A percentile compares a stretch with the other conserved stretches of the same genome.
Conservation (phyloP, 257 asterid genomes). For the Przewalskia tangutica region DNA sequence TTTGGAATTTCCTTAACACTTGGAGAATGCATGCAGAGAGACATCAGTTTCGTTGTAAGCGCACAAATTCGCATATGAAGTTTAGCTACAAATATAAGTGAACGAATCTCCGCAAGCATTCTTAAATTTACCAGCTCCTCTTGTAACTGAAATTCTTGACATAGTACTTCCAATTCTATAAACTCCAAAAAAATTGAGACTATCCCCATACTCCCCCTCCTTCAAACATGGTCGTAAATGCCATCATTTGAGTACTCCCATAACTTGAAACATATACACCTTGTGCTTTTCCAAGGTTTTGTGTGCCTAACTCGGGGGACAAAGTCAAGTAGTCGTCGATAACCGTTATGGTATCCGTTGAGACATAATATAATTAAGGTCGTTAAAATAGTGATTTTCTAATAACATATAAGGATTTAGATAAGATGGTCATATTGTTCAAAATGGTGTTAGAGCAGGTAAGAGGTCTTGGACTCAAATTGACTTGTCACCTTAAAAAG, state of each 20-base stretch:
- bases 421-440: not conserved
- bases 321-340: conserved; percentile 36
- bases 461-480: not conserved
- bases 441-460: not conserved
- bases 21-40: too few species aligned
- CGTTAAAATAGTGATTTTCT: not conserved
- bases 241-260: conserved; percentile 44
- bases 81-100: conserved; percentile 13
- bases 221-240: conserved; percentile 40
- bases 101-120: conserved; percentile 31
- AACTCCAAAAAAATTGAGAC: conserved; percentile 41
- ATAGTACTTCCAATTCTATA: conserved; percentile 36
- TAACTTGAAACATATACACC: conserved; percentile 44
- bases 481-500: not conserved
- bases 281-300: conserved; percentile 35
- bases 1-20: too few species aligned
- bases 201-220: conserved; percentile 45
- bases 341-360: conserved; percentile 26
- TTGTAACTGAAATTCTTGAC: conserved; percentile 35
- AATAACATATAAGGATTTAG: accelerated
- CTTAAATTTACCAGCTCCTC: conserved; percentile 44
- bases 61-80: too few species aligned
- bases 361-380: not conserved
- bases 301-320: conserved; percentile 29
- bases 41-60: too few species aligned